Evolutionary conservation across 163 green algal species (phyloP), one percentile per base, ranked within the genome.

Genomic region (Scenedesmus sp.): DNA sequence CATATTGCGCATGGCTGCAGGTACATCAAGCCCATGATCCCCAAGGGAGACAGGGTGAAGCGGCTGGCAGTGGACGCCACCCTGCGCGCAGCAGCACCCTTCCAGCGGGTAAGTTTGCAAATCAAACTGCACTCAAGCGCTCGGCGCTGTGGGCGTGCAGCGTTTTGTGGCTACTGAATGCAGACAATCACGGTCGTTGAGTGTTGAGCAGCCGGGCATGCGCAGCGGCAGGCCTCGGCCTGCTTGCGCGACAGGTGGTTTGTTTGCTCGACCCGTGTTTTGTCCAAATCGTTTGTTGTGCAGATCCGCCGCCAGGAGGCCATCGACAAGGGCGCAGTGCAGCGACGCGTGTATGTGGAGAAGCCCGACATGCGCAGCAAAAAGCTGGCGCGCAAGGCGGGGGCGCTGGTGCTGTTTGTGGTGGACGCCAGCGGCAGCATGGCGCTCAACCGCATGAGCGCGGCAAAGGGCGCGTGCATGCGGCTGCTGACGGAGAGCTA

Each of bases 21-120:
- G 30, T 99, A 99, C 96, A 99, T 99, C 95, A 99, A 99, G 96
- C 98, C 98, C 79, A 99, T 99, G 97, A 92, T 99, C 15, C 98
- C 98, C 76, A 99, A 98, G 95, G 96, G 95, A 79, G 94, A 96
- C 87, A 95, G 94, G 90, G 91, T 94, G 44, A 98, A 96, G 95
- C 96, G 98, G 37, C 92, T 99, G 65, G 98, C 98, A 40, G 98
- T 99, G 72, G 98, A 99, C 91, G 98, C 98, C 65, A 99, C 98
- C 22, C 94, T 99, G 89, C 94, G 98, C 51, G 94, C 98, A 15
- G 98, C 98, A n/a, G 98, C 98, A 16, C 98, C 98, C 9, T 99
- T 98, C 96, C 98, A 99, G 94, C 94, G 92, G 86, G 91, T 96
- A 37, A 83, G 98, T 16, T 72, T 56, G 46, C 46, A 56, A n/a